Base-by-base conservation (phyloP, 805 yeast species). In the Barnettozyma vustinii region DNA sequence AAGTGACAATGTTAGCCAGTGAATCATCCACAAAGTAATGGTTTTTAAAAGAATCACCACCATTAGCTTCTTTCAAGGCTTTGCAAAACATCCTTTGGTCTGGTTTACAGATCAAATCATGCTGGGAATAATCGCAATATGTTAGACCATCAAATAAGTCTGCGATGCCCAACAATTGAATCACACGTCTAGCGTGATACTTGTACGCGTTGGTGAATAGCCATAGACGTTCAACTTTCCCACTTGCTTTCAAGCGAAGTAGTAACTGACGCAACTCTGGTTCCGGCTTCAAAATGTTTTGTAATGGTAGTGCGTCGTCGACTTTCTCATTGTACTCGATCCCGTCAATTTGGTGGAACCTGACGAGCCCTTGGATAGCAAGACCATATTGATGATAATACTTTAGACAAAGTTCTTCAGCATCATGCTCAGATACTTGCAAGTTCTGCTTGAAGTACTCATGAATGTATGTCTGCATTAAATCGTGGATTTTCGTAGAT, bases 111-210 rank as follows among this genome's bases (percentile, higher is more conserved):
- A 84, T 69, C 50, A 92, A 73, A 6, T 85, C 83, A 48, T 79
- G 81, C 45, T 71, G 60, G 13, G 63, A 55, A 63, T 94, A 94
- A 68, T 94, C 96, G 69, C 99, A 94, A 67, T 72, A 92, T 1
- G 97, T 89, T 56, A 94, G 75, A 0, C 99, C 99, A 56, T 92
- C 98, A 63, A 94, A 91, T 47, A 89, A 63, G 63, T 91, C 97
- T n/a, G 92, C 97, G 26, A 92, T 65, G 2, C 97, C 97, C 44
- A 92, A 71, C 43, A 92, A 72, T 40, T 81, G 75, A 18, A 90
- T 74, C 27, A 89, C 96, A 44, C 97, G 74, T 41, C 82, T 59
- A 0, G 92, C 99, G 67, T 92, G 99, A 60, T 81, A 89, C 62
- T 84, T 83, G 69, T 92, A 92, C 1, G 99, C 98, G 64, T 92